phyloP scores from a whole-genome alignment of 495 filamentous ascomycete genomes.

The Physcia stellaris region DNA sequence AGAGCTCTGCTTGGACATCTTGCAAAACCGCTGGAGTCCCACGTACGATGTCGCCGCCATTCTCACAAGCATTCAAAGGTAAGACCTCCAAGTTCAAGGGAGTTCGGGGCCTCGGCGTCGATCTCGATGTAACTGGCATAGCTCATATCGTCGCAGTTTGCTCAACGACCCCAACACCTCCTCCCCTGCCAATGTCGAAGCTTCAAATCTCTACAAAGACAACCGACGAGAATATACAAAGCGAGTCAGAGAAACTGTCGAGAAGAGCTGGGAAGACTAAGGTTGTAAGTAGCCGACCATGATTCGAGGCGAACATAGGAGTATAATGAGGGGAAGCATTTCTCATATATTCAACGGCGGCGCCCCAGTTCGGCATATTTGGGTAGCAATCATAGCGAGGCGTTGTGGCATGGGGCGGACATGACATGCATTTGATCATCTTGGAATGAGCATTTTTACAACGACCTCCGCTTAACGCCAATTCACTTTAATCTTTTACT shows the following conservation, averaged over 20 bases:
- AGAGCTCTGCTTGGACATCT: constrained; percentile 90
- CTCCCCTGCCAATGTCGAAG: constrained; percentile 94
- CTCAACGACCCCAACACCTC: constrained; percentile 97
- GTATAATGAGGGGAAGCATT: too few species aligned
- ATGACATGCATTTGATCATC: too few species aligned
- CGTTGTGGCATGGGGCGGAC: too few species aligned
- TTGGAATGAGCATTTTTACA: too few species aligned
- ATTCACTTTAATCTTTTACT: too few species aligned
- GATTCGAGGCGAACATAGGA: too few species aligned
- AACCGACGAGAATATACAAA: constrained; percentile 94
- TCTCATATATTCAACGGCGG: too few species aligned
- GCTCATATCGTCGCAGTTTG: constrained; percentile 40
- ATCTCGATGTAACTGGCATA: constrained; percentile 8
- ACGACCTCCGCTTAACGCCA: too few species aligned
- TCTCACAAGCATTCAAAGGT: constrained; percentile 97
- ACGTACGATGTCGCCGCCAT: constrained; percentile 98
- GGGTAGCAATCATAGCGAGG: too few species aligned
- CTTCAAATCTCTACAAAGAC: constrained; percentile 96
- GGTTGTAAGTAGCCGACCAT: too few species aligned
- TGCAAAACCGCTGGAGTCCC: constrained; percentile 97
- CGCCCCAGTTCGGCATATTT: too few species aligned
- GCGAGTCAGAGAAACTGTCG: constrained; percentile 87
- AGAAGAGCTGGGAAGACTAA: constrained; percentile 97
- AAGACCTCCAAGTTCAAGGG: constrained; percentile 13
- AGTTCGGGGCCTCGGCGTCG: not conserved